These are phyloP conservation scores for Rhodotorula sp. DNA, from an alignment of 1,284 basidiomycete species.

Conservation along the genomic window DNA sequence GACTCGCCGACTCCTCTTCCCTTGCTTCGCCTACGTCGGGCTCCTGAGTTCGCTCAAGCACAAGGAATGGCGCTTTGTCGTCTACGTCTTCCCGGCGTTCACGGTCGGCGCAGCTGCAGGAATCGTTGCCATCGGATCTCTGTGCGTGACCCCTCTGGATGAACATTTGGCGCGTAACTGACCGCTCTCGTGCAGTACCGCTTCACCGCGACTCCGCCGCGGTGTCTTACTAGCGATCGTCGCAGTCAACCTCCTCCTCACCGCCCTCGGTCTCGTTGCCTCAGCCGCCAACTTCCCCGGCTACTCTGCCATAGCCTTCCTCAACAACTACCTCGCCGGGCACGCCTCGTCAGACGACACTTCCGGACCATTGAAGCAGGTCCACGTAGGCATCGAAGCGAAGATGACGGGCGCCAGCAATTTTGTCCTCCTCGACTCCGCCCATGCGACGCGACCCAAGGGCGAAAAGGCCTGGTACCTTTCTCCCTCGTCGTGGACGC, in stretches of 20 bases:
- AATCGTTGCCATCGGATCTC: conserved; percentile 61
- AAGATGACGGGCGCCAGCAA: conserved; percentile 27
- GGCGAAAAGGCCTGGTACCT: conserved; percentile 12
- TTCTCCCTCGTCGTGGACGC: not conserved
- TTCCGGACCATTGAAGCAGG: not conserved
- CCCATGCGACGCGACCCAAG: not conserved
- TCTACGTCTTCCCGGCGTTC: conserved; percentile 78
- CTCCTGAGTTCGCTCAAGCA: conserved; percentile 69
- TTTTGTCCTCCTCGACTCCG: conserved; percentile 18
- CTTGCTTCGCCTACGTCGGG: conserved; percentile 60
- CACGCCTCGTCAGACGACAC: not conserved
- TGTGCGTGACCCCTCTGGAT: conserved; percentile 5
- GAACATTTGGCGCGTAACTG: not conserved
- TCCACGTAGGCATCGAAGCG: conserved; percentile 14
- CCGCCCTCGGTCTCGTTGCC: conserved; percentile 17
- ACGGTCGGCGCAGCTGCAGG: conserved; percentile 76
- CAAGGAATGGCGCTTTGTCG: conserved; percentile 89
- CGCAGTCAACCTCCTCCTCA: conserved; percentile 15
- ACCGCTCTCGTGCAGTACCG: not conserved
- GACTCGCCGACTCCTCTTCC: conserved; percentile 56
- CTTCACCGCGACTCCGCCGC: conserved; percentile 12
- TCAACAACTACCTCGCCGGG: conserved; percentile 1
- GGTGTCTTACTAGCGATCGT: conserved; percentile 7
- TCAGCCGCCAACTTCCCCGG: conserved; percentile 21
- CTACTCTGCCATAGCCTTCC: not conserved